Evolutionary conservation across 2,329 filamentous ascomycete genomes (phyloP), one percentile per base, ranked within the genome.

Genomic region (Arthroderma uncinatum): DNA sequence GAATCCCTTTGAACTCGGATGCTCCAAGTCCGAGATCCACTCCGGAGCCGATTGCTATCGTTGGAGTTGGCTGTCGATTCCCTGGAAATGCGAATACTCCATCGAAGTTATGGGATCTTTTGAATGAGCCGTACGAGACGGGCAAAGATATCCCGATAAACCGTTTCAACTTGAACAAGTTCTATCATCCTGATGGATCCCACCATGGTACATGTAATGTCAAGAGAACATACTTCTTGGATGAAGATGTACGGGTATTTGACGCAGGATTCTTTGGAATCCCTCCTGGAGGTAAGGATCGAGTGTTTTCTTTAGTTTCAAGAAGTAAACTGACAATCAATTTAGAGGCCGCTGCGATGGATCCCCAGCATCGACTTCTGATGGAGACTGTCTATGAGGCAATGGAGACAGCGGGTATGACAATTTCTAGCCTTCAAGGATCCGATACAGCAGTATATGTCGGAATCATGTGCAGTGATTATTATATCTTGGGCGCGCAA

Each of bases 1-100:
- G n/a, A n/a, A n/a, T n/a, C n/a, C n/a, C n/a, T n/a, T n/a, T n/a
- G n/a, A n/a, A n/a, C n/a, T n/a, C n/a, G n/a, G n/a, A n/a, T n/a
- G n/a, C n/a, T n/a, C n/a, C n/a, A n/a, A n/a, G n/a, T n/a, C n/a
- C n/a, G n/a, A n/a, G n/a, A n/a, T n/a, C n/a, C n/a, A n/a, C n/a
- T n/a, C n/a, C n/a, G n/a, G 21, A 62, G 16, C 54, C 54, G 40
- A 68, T 70, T 19, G 67, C 67, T 37, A 62, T 70, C 16, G 53
- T 70, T 2, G 64, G 63, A n/a, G 66, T 67, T 65, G 67, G 65
- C 52, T 73, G 70, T 56, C 65, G 70, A 10, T 66, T 73, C 33
- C 68, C 71, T 6, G 71, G 70, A 16, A 62, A 54, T 5, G 61
- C 67, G 6, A 55, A 23, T n/a, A 62, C 62, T 1, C 69, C 70